Evolutionary conservation across 495 filamentous ascomycete species (phyloP).

Genomic region (Penicillium psychrofluorescens): DNA sequence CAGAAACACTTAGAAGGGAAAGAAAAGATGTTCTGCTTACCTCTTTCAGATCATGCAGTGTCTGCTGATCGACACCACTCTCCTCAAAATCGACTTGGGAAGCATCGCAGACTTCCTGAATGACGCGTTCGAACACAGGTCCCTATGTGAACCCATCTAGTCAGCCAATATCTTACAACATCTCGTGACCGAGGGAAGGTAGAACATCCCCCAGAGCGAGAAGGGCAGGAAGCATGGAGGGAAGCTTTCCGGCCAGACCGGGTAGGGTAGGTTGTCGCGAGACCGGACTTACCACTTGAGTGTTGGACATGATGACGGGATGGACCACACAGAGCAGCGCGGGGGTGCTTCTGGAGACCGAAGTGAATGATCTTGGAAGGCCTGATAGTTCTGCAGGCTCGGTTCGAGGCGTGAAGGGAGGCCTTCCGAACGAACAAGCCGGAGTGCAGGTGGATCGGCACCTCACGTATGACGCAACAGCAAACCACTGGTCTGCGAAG

Average conservation of each 20-base stretch:
- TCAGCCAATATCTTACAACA: conserved; percentile 20
- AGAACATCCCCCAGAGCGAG: conserved; percentile 12
- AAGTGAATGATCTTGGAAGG: no score
- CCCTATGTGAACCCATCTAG: conserved; percentile 47
- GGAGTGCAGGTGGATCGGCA: conserved; percentile 12
- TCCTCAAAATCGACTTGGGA: conserved; percentile 96
- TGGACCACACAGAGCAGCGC: background rate
- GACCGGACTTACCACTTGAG: conserved; percentile 53
- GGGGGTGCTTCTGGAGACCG: no score
- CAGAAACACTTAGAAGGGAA: conserved; percentile 8
- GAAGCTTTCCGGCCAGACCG: no score
- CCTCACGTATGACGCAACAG: conserved; percentile 6
- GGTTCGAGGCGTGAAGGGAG: conserved; percentile 2
- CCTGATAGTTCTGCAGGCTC: background rate
- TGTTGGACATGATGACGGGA: conserved; percentile 47
- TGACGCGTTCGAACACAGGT: conserved; percentile 78
- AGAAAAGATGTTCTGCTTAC: conserved; percentile 44
- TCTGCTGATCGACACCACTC: conserved; percentile 78
- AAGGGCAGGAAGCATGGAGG: conserved; percentile 6
- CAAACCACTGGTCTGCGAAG: background rate
- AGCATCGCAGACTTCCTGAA: conserved; percentile 79
- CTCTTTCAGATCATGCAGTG: conserved; percentile 74
- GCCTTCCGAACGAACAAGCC: conserved; percentile 15
- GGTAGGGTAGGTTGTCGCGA: background rate
- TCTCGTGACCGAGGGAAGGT: background rate